Evolutionary conservation across 176 grass and related monocot genomes (phyloP).

Genomic region (Cenchrus fungigraminus): DNA sequence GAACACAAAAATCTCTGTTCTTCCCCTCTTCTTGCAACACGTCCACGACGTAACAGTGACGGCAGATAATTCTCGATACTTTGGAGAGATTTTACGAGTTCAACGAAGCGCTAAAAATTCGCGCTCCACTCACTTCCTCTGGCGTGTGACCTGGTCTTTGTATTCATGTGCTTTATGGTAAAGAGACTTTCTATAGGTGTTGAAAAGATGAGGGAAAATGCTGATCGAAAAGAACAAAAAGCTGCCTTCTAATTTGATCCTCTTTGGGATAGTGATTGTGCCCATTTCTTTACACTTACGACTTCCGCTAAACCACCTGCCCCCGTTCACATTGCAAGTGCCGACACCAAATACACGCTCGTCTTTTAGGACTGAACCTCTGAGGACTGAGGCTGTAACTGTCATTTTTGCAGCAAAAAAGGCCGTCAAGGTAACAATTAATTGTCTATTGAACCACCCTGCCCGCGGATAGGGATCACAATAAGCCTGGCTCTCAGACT

Average conservation of each 20-base stretch:
- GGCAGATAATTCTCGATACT: not conserved
- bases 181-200: not conserved
- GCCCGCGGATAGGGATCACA: too few species aligned
- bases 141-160: not conserved
- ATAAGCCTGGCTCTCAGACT: not conserved
- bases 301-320: not conserved
- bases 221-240: conserved; percentile 23
- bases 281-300: conserved; percentile 6
- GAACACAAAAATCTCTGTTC: not conserved
- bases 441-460: not conserved
- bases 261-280: conserved; percentile 18
- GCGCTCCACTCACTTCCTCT: conserved; percentile 6
- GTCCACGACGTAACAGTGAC: not conserved
- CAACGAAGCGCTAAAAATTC: conserved; percentile 3
- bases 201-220: conserved; percentile 5
- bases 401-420: not conserved
- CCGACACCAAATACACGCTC: not conserved
- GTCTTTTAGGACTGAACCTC: not conserved
- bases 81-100: not conserved
- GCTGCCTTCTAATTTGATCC: not conserved
- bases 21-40: not conserved
- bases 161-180: not conserved
- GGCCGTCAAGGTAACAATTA: not conserved
- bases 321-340: conserved; percentile 40
- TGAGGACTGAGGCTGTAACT: not conserved